phyloP scores from a whole-genome alignment of 2,329 filamentous ascomycete genomes.

The Ophiostoma piceae region DNA sequence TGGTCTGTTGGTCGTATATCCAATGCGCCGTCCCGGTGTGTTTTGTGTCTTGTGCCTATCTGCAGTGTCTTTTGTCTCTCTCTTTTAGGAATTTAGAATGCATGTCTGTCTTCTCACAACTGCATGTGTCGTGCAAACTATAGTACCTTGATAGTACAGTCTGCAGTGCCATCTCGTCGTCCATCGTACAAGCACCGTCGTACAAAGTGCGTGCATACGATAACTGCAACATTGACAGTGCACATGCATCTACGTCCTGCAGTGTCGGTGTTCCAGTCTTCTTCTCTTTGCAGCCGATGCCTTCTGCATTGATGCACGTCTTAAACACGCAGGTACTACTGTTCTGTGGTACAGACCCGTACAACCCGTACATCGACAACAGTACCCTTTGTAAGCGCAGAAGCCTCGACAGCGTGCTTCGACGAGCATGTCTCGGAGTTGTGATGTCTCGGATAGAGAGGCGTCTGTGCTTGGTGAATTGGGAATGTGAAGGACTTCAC shows the following conservation, averaged over 20 bases:
- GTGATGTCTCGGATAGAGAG: neutral
- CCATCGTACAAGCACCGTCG: neutral
- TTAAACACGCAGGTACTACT: constrained; percentile 8
- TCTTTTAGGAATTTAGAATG: too few relatives aligned
- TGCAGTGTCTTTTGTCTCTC: neutral
- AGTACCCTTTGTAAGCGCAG: neutral
- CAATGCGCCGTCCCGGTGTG: constrained; percentile 7
- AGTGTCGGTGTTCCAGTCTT: neutral
- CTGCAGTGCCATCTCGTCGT: neutral
- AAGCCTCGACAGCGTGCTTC: neutral
- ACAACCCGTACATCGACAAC: too few relatives aligned
- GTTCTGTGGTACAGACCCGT: neutral
- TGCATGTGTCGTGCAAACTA: neutral
- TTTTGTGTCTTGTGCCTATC: neutral
- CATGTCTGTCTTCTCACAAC: neutral
- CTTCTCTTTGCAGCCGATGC: too few relatives aligned
- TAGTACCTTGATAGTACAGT: neutral
- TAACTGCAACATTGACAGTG: neutral
- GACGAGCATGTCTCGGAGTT: constrained; percentile 11
- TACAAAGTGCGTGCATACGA: constrained; percentile 15
- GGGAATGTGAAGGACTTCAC: neutral
- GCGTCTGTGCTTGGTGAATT: neutral
- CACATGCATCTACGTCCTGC: neutral
- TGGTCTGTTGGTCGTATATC: neutral
- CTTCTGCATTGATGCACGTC: neutral